Percentiles rank a stretch among this genome's conserved stretches.
These are phyloP conservation scores for Syncephalastrum monosporum DNA, from an alignment of 371 early-diverging fungal genomes.

Conservation along the genomic window DNA sequence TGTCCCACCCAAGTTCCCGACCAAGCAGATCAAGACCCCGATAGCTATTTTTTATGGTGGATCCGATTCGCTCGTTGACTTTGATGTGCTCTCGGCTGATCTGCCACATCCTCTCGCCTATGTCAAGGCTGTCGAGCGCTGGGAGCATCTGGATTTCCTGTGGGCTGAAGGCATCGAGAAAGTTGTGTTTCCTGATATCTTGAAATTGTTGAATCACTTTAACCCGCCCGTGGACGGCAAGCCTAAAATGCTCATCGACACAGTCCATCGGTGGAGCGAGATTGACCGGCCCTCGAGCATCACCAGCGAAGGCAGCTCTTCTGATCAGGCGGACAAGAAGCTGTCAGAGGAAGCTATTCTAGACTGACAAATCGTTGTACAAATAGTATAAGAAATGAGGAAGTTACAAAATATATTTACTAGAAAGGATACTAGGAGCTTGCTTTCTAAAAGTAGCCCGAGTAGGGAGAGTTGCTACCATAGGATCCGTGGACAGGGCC, in stretches of 20 bases:
- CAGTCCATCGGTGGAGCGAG: neutral
- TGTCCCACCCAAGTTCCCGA: slow-evolving; percentile 70
- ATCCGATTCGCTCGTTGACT: slow-evolving; percentile 81
- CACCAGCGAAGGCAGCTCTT: neutral
- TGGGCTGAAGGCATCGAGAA: slow-evolving; percentile 68
- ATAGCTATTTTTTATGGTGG: slow-evolving; percentile 92
- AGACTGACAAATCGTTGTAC: too few relatives aligned
- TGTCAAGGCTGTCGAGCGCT: slow-evolving; percentile 62
- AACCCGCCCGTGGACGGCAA: slow-evolving; percentile 22
- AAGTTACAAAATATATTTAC: too few relatives aligned
- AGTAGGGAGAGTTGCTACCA: too few relatives aligned
- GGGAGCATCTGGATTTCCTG: slow-evolving; percentile 82
- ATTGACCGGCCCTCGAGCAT: neutral
- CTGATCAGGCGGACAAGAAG: too few relatives aligned
- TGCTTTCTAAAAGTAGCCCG: too few relatives aligned
- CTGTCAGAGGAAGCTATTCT: too few relatives aligned
- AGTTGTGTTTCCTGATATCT: slow-evolving; percentile 47
- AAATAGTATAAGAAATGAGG: too few relatives aligned
- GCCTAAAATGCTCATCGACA: too few relatives aligned
- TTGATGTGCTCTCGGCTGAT: slow-evolving; percentile 58
- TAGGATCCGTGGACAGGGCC: neutral
- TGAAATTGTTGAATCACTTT: slow-evolving; percentile 36
- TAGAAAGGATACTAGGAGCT: too few relatives aligned
- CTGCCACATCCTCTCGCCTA: slow-evolving; percentile 57
- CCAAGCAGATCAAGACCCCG: slow-evolving; percentile 78